Percentiles rank a stretch among this genome's conserved stretches.
phyloP scores from a whole-genome alignment of 805 yeast genomes.

The Candida taoyuanica region DNA sequence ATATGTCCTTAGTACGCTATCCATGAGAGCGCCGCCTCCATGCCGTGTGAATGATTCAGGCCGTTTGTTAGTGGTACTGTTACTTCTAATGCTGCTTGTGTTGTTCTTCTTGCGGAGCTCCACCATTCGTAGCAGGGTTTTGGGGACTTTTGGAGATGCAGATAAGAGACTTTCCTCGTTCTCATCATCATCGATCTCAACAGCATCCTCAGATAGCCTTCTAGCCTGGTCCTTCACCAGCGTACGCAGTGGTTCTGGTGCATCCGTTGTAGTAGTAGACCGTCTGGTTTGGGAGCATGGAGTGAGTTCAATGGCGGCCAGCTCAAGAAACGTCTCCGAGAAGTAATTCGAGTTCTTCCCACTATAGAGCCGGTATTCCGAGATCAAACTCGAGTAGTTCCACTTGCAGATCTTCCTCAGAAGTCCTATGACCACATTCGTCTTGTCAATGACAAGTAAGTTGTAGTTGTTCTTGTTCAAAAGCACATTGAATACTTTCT shows the following conservation, averaged over 20 bases:
- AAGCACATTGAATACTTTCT: constrained; percentile 59
- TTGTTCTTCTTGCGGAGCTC: constrained; percentile 37
- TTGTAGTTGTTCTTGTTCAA: constrained; percentile 63
- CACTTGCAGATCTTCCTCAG: constrained; percentile 82
- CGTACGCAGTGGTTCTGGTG: not conserved
- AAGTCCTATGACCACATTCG: constrained; percentile 75
- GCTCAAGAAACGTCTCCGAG: constrained; percentile 78
- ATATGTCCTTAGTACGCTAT: too few relatives aligned
- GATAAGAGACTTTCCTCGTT: constrained; percentile 34
- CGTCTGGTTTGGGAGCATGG: constrained; percentile 15
- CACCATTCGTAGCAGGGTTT: constrained; percentile 49
- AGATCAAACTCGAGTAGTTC: constrained; percentile 79
- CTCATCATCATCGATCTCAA: constrained; percentile 21
- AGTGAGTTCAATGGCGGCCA: constrained; percentile 50
- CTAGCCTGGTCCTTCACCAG: not conserved
- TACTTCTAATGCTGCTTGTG: constrained; percentile 14
- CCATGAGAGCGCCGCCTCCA: not conserved
- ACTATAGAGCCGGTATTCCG: constrained; percentile 76
- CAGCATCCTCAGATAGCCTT: constrained; percentile 14
- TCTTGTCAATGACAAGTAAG: constrained; percentile 70
- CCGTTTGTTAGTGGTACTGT: not conserved
- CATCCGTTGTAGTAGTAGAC: not conserved
- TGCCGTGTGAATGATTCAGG: not conserved
- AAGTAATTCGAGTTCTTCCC: constrained; percentile 71
- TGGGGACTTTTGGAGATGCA: constrained; percentile 68